Evolutionary conservation across 345 rosid genomes (phyloP), one percentile per base, ranked within the genome.

Genomic region (Adansonia digitata): DNA sequence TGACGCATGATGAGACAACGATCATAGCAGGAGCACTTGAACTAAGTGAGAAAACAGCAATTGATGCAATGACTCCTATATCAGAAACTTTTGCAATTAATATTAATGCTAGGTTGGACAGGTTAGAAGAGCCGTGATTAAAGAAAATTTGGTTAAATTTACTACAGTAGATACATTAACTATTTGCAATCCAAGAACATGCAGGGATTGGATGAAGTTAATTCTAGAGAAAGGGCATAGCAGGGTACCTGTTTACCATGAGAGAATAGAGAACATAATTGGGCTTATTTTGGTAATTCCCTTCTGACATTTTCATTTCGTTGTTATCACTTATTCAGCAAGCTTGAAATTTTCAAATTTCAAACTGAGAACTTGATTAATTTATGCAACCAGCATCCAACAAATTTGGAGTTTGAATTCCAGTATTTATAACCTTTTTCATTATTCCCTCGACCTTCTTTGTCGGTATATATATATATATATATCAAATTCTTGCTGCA

Each of bases 211-310:
- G 77, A 86, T 85, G 90, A 86, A 71, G 64, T 76, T 86, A 77
- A 84, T 89, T 56, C 37, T 89, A 82, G 91, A 86, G 81, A 86
- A 86, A 75, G 94, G 94, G 62, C 94, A 90, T 64, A 88, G 92
- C 85, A 85, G 92, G 73, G 82, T 90, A 49, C 94, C 94, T 7
- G 90, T 86, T 62, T 90, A 84, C 77, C 79, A 88, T 59, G 86
- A 86, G 86, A 81, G 80, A 45, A 81, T 84, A 34, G 84, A 81
- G 67, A 90, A 90, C 78, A 83, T 90, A 72, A 86, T 90, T 72
- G 94, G 94, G 73, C 85, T 90, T 45, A 59, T 90, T 40, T 77
- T 85, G 85, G 92, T 90, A 81, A 85, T 11, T 29, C 27, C 48
- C 37, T 31, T 2, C n/a, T n/a, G n/a, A n/a, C n/a, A n/a, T n/a